These are phyloP conservation scores for Diaporthe citriasiana DNA, from an alignment of 2,329 filamentous ascomycete genomes.

Conservation along the genomic window DNA sequence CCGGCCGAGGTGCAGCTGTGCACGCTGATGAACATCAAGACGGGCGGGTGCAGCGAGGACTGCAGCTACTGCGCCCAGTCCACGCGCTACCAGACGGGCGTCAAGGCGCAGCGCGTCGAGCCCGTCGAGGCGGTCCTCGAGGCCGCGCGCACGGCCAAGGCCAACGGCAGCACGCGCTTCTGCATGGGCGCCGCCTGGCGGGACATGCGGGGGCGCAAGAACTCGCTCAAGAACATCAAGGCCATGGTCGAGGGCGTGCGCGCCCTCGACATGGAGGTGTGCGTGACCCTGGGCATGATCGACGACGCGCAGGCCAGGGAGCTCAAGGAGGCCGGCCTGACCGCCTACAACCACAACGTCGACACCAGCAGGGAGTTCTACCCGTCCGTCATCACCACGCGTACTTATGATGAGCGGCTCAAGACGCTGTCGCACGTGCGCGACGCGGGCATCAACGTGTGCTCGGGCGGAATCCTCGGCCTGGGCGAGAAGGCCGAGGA, in stretches of 20 bases:
- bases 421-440: conserved; percentile 84
- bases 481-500: conserved; percentile 84
- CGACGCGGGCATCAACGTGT: conserved; percentile 90
- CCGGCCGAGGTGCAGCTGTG: conserved; percentile 90
- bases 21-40: conserved; percentile 97
- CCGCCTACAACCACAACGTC: conserved; percentile 95
- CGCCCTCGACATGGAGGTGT: conserved; percentile 88
- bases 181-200: conserved; percentile 97
- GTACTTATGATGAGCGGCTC: conserved; percentile 88
- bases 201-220: conserved; percentile 93
- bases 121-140: conserved; percentile 85
- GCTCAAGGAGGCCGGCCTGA: conserved; percentile 86
- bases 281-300: conserved; percentile 96
- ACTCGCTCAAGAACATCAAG: conserved; percentile 85
- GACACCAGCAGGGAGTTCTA: conserved; percentile 93
- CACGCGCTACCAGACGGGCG: conserved; percentile 82
- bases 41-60: conserved; percentile 91
- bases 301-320: conserved; percentile 84
- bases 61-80: conserved; percentile 95
- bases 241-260: conserved; percentile 88
- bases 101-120: conserved; percentile 84
- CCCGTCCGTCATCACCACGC: conserved; percentile 86
- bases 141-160: conserved; percentile 82
- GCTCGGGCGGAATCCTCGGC: conserved; percentile 89
- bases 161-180: conserved; percentile 90